A percentile compares a stretch with the other conserved stretches of the same genome.
Evolutionary conservation across 192 early-diverging fungal species (phyloP).

Genomic region (Piromyces sp.): DNA sequence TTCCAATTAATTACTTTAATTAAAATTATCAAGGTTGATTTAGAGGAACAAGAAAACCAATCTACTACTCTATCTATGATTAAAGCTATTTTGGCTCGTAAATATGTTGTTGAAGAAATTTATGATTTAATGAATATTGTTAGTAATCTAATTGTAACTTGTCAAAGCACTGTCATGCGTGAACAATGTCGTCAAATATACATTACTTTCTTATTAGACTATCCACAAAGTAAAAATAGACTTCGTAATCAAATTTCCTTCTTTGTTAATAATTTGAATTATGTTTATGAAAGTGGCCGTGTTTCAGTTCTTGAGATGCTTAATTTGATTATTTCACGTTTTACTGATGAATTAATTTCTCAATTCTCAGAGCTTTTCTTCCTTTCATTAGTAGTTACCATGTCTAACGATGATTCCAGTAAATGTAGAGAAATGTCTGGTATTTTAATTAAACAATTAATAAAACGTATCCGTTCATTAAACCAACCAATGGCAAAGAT

Average conservation of each 20-base stretch:
- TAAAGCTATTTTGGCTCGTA: slow-evolving; percentile 65
- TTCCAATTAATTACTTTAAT: slow-evolving; percentile 63
- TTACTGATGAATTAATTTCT: slow-evolving; percentile 55
- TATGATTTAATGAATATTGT: slow-evolving; percentile 83
- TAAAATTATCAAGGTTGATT: slow-evolving; percentile 62
- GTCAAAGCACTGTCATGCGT: slow-evolving; percentile 55
- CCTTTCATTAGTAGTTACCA: slow-evolving; percentile 59
- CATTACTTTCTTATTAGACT: slow-evolving; percentile 86
- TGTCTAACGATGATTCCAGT: slow-evolving; percentile 81
- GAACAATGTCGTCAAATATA: slow-evolving; percentile 66
- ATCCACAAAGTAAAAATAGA: slow-evolving; percentile 72
- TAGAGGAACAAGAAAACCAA: slow-evolving; percentile 77
- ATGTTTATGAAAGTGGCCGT: slow-evolving; percentile 82
- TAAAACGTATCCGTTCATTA: slow-evolving; percentile 35
- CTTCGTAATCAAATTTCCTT: slow-evolving; percentile 72
- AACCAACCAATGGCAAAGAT: slow-evolving; percentile 36
- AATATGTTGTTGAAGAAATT: slow-evolving; percentile 70
- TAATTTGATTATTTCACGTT: slow-evolving; percentile 56
- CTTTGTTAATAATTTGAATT: slow-evolving; percentile 75
- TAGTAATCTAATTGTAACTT: slow-evolving; percentile 66
- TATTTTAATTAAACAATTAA: slow-evolving; percentile 44
- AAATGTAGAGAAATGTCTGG: slow-evolving; percentile 83
- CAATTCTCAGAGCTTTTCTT: slow-evolving; percentile 70
- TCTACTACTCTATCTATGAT: slow-evolving; percentile 70
- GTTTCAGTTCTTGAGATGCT: slow-evolving; percentile 78